These are phyloP conservation scores for Aspergillus baeticus DNA, from an alignment of 495 filamentous ascomycete genomes.

Conservation along the genomic window DNA sequence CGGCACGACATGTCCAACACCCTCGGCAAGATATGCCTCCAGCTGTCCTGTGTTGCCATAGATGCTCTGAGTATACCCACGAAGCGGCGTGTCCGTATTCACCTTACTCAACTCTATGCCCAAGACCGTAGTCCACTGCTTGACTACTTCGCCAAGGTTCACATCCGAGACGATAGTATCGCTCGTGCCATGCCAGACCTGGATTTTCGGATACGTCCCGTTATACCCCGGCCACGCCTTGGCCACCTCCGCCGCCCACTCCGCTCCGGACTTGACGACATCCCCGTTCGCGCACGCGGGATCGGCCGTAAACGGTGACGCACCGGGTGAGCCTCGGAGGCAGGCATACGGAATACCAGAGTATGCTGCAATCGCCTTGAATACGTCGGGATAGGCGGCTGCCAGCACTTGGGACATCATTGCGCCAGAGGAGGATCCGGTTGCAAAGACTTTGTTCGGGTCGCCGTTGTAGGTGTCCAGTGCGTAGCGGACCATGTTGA, in stretches of 20 bases:
- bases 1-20: constrained; percentile 48
- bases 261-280: constrained; percentile 33
- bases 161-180: constrained; percentile 43
- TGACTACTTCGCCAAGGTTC: constrained; percentile 49
- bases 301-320: constrained; percentile 36
- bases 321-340: constrained; percentile 30
- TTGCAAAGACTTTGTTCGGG: constrained; percentile 46
- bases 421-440: constrained; percentile 49
- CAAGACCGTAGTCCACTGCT: constrained; percentile 57
- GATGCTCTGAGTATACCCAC: constrained; percentile 48
- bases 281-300: constrained; percentile 51
- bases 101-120: constrained; percentile 31
- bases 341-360: constrained; percentile 60
- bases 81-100: constrained; percentile 35
- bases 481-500: constrained; percentile 56
- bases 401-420: constrained; percentile 46
- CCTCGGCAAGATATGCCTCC: constrained; percentile 46
- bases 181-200: constrained; percentile 53
- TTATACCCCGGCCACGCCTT: constrained; percentile 53
- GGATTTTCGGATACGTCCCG: constrained; percentile 52
- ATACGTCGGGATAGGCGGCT: constrained; percentile 56
- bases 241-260: constrained; percentile 49
- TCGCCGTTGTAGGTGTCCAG: constrained; percentile 48
- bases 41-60: constrained; percentile 38
- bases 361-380: constrained; percentile 54